phyloP scores from a whole-genome alignment of 345 rosid genomes.

The Mangifera indica region DNA sequence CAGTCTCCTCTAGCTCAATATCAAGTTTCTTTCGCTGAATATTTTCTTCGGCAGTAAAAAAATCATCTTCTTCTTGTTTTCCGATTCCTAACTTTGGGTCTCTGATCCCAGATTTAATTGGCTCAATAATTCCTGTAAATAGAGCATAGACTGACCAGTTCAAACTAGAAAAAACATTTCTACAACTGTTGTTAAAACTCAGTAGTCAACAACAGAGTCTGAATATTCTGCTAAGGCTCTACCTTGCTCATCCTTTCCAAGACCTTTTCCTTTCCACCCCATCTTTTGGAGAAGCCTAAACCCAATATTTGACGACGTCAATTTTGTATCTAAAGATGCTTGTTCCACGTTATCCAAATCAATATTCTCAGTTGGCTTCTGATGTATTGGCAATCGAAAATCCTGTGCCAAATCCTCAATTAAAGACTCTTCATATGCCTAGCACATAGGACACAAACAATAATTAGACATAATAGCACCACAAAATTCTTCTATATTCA shows the following conservation, averaged over 20 bases:
- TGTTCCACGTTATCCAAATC: constrained; percentile 89
- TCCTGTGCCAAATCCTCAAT: constrained; percentile 69
- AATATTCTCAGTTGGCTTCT: constrained; percentile 75
- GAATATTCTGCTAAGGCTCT: not conserved
- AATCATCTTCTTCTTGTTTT: constrained; percentile 98
- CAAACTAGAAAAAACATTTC: not conserved
- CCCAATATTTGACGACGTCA: constrained; percentile 84
- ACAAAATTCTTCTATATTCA: not conserved
- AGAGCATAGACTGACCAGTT: constrained; percentile 8
- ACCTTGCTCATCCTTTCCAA: constrained; percentile 97
- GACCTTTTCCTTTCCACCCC: constrained; percentile 99
- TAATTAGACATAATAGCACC: constrained; percentile 13
- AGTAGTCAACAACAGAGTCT: not conserved
- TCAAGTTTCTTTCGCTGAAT: constrained; percentile 89
- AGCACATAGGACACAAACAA: constrained; percentile 5
- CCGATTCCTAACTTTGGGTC: constrained; percentile 92
- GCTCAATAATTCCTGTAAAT: constrained; percentile 73
- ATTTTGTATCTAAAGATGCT: constrained; percentile 73
- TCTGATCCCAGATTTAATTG: constrained; percentile 90
- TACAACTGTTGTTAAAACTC: not conserved
- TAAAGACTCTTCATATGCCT: constrained; percentile 55
- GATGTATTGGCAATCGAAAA: constrained; percentile 72
- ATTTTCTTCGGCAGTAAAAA: constrained; percentile 90
- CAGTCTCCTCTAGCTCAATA: constrained; percentile 86
- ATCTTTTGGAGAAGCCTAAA: constrained; percentile 94